These are phyloP conservation scores for sweet orange (Citrus sinensis) DNA, from an alignment of 345 rosid genomes.

Conservation along the genomic window DVS_A1.0 CM039163.1:13871001-13871500, in stretches of 20 bases:
- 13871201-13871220: background rate
- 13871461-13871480: too few relatives aligned
- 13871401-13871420: background rate
- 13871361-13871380: background rate
- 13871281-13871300: background rate
- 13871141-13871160: too few relatives aligned
- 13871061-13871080: background rate
- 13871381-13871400: background rate
- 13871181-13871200: conserved; percentile 3
- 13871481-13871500: background rate
- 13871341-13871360: background rate
- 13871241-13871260: too few relatives aligned
- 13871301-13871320: background rate
- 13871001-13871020: conserved; percentile 37
- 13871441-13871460: background rate
- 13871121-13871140: conserved; percentile 9
- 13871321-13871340: background rate
- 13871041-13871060: conserved; percentile 7
- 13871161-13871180: background rate
- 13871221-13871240: background rate
- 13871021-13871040: conserved; percentile 81
- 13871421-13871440: background rate
- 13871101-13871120: conserved; percentile 30
- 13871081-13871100: conserved; percentile 8
- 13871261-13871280: background rate